Evolutionary conservation across 2,329 filamentous ascomycete genomes (phyloP), one percentile per base, ranked within the genome.

Genomic region (Hirsutella rhossiliensis): DNA sequence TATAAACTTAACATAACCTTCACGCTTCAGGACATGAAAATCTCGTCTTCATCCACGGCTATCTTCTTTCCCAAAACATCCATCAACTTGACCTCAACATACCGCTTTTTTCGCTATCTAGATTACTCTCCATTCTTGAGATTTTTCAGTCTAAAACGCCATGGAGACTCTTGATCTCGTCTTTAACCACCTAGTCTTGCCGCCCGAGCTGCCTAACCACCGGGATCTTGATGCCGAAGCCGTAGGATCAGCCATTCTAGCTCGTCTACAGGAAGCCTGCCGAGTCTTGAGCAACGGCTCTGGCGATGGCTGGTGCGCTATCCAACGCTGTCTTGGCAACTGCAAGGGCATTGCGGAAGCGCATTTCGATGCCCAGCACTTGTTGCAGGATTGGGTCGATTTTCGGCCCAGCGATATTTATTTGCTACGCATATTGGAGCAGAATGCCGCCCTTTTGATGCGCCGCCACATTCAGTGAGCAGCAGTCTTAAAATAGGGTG

Each of bases 401-500:
- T 38, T 51, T 15, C 27, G 36, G 1, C 40, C 19, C 11, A 15
- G 20, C 0, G 11, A 42, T 1, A 23, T 43, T 45, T 45, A 54
- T 4, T 29, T 43, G 3, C 42, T 57, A 0, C 47, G 54, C 6
- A 19, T 59, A 13, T 40, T 41, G 4, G 42, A 48, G 2, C 62
- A 65, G 27, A 65, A 65, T 42, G 56, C 61, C 1, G 57, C 52
- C 2, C 28, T 64, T 2, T 42, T 64, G 3, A 46, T 63, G 2
- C 48, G 56, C 27, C 46, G 44, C 3, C 28, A 50, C 6, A 12
- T 28, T 6, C 17, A 32, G 57, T 61, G 12, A 47, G 53, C 28
- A 13, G 9, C 13, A 1, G 17, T 27, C 0, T 20, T 42, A 11
- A 6, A 3, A 28, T 3, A 11, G 30, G 2, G 15, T 18, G 5